Evolutionary conservation across 305 asterid genomes (phyloP).

Genomic region (Fraxinus albicans): DNA sequence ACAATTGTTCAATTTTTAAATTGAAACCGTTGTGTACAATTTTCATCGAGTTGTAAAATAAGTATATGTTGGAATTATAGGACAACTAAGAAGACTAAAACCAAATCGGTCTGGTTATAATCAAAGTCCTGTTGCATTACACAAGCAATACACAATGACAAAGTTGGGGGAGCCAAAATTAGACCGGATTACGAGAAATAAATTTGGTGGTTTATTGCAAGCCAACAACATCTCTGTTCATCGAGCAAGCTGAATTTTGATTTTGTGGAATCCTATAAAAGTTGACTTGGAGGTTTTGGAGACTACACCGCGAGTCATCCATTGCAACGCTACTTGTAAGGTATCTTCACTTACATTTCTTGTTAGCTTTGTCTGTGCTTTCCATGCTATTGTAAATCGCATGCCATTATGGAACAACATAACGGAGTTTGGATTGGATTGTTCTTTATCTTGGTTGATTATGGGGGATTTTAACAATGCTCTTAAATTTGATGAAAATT

Average conservation of each 20-base stretch:
- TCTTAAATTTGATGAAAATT: not conserved
- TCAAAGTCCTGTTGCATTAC: too few relatives aligned
- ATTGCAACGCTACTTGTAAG: not conserved
- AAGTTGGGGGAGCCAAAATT: not conserved
- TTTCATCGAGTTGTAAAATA: too few relatives aligned
- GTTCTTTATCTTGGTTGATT: too few relatives aligned
- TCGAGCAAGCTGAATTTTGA: not conserved
- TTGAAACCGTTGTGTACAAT: too few relatives aligned
- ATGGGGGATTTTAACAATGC: too few relatives aligned
- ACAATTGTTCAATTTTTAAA: too few relatives aligned
- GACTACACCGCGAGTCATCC: not conserved
- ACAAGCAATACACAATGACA: too few relatives aligned
- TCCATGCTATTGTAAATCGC: not conserved
- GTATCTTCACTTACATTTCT: not conserved
- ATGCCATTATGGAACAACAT: too few relatives aligned
- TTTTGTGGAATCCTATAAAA: not conserved
- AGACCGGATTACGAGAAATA: not conserved
- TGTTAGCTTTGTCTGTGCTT: not conserved
- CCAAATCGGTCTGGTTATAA: too few relatives aligned
- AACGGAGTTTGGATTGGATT: too few relatives aligned
- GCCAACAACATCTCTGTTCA: not conserved
- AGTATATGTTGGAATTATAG: too few relatives aligned
- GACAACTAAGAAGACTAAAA: too few relatives aligned
- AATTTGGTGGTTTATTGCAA: not conserved
- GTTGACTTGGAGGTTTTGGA: not conserved